Evolutionary conservation across 768 basidiomycete species (phyloP), one percentile per base, ranked within the genome.

Genomic region (Hypholoma fasciculare): DNA sequence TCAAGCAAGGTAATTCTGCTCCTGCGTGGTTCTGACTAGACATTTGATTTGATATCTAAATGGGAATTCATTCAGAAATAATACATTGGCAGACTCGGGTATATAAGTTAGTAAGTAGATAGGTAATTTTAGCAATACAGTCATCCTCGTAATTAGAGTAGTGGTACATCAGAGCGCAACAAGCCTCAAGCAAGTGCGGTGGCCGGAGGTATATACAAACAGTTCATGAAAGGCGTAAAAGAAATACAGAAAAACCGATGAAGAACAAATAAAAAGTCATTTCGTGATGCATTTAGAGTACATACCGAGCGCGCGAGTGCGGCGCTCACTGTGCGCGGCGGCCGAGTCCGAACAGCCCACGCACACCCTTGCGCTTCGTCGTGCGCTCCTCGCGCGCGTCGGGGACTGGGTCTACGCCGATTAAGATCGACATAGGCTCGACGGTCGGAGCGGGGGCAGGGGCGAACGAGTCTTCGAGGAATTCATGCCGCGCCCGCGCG

Each of bases 381-480:
- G 40, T 14, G 40, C 40, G 40, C 17, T 42, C 40, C 38, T 14
- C n/a, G 11, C 4, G 43, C 27, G 34, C 30, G 39, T 37, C 52
- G 26, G 13, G 49, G 23, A 44, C 36, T n/a, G 17, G 48, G 46
- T 30, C 34, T 26, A 26, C 30, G 52, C 43, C 48, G 38, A 38
- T 48, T 4, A 34, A 47, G 37, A 46, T 55, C 1, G 48, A 49
- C 12, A 8, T 17, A 16, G 56, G 20, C 19, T 36, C 46, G 9
- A 39, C 37, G 42, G 49, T 39, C 7, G 50, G 17, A 4, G 60
- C 23, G 30, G 62, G 65, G 7, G 53, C 52, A 42, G 74, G 74
- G 17, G 60, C 65, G 50, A 75, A 75, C n/a, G 72, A 72, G 38
- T 67, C 66, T 13, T 69, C 70, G 34, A 75, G 62, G 58, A 75